A percentile compares a stretch with the other conserved stretches of the same genome.
These are phyloP conservation scores for Rhizophora mangle DNA, from an alignment of 345 rosid genomes.

Conservation along the genomic window DNA sequence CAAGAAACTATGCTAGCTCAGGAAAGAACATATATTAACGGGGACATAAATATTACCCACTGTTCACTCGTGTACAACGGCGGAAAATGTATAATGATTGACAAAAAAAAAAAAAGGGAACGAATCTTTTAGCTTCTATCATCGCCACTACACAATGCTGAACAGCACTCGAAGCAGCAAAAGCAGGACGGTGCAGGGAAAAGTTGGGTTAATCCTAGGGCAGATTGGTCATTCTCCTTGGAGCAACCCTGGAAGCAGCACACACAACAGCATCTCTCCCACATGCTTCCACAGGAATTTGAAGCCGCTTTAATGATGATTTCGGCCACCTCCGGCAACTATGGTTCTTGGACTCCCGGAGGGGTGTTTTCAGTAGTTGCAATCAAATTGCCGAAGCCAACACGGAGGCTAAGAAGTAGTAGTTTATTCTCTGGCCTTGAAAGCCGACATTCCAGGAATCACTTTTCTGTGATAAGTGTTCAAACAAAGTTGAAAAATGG, in stretches of 20 bases:
- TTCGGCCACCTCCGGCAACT: constrained; percentile 74
- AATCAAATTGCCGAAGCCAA: constrained; percentile 68
- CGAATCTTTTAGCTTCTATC: constrained; percentile 25
- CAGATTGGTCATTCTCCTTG: constrained; percentile 62
- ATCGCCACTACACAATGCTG: constrained; percentile 61
- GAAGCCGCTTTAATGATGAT: constrained; percentile 70
- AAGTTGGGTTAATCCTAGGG: constrained; percentile 50
- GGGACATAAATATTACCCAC: neutral
- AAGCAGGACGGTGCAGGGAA: constrained; percentile 64
- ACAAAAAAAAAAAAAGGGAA: neutral
- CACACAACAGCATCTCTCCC: constrained; percentile 72
- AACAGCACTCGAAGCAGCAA: constrained; percentile 79
- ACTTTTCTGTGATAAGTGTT: constrained; percentile 40
- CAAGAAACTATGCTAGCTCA: no score
- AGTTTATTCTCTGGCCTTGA: constrained; percentile 26
- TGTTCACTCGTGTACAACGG: neutral
- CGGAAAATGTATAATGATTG: neutral
- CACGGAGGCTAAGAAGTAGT: constrained; percentile 42
- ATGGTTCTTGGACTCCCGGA: constrained; percentile 52
- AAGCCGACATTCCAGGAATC: constrained; percentile 38
- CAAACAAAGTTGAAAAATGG: neutral
- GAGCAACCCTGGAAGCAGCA: constrained; percentile 76
- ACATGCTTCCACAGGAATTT: constrained; percentile 58
- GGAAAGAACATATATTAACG: neutral
- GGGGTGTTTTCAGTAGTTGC: constrained; percentile 66